Conservation (phyloP, 345 rosid genomes). For the Salix suchowensis region DNA sequence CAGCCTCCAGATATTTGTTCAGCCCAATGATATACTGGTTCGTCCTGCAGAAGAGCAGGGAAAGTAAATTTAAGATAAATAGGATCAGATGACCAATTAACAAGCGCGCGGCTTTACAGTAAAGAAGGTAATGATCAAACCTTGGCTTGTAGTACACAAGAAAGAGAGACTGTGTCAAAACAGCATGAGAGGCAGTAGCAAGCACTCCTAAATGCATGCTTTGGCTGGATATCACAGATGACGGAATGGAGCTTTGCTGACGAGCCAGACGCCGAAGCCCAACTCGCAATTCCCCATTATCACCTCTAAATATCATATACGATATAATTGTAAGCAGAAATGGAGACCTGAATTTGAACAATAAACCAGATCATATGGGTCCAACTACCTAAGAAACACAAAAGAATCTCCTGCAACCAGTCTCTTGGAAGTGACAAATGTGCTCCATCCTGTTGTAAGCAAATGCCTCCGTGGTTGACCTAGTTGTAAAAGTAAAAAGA, state of each 20-base stretch:
- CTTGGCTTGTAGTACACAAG: constrained; percentile 89
- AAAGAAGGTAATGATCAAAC: constrained; percentile 29
- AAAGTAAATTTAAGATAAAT: not conserved
- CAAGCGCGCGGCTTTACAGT: not conserved
- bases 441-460: constrained; percentile 96
- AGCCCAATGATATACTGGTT: constrained; percentile 81
- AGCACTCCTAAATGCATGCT: constrained; percentile 97
- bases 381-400: constrained; percentile 69
- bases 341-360: not conserved
- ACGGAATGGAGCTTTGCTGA: constrained; percentile 70
- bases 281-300: constrained; percentile 65
- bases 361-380: not conserved
- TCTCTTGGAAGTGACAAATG: constrained; percentile 84
- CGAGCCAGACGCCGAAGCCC: constrained; percentile 71
- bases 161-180: constrained; percentile 58
- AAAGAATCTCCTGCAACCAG: constrained; percentile 85
- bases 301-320: constrained; percentile 43
- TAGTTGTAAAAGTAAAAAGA: constrained; percentile 1
- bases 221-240: constrained; percentile 87
- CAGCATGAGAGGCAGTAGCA: constrained; percentile 89
- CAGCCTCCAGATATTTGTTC: constrained; percentile 70
- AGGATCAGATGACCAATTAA: not conserved
- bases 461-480: constrained; percentile 95
- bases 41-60: constrained; percentile 50
- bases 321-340: not conserved